Percentiles rank a stretch among this genome's conserved stretches.
phyloP scores from a whole-genome alignment of 202 grass and related monocot genomes.

The Musa balbisiana region DNA sequence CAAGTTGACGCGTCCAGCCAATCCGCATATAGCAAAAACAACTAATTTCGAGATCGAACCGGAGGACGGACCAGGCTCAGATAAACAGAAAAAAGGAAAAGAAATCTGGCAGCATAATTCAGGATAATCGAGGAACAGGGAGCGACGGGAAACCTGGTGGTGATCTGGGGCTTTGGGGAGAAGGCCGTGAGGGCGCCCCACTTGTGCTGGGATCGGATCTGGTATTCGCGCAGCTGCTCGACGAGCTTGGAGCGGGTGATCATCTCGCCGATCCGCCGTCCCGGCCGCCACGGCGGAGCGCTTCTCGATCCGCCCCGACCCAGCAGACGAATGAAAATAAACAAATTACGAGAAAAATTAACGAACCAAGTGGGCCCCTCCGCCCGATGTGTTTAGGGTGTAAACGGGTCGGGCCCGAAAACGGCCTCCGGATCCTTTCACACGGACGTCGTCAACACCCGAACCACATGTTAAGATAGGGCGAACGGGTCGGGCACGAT shows the following conservation, averaged over 20 bases:
- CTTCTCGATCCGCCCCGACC: conserved; percentile 17
- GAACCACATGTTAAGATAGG: no score
- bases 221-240: conserved; percentile 95
- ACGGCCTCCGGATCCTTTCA: no score
- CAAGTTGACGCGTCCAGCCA: not conserved
- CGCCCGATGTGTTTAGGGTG: not conserved
- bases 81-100: no score
- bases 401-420: not conserved
- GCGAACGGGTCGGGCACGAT: no score
- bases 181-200: conserved; percentile 25
- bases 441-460: no score
- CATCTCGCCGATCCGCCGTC: conserved; percentile 42
- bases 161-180: conserved; percentile 6
- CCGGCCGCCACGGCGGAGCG: conserved; percentile 7
- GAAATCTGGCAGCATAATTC: no score
- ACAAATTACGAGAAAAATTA: not conserved
- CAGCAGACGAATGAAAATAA: not conserved
- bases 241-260: conserved; percentile 98
- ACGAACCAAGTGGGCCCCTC: not conserved
- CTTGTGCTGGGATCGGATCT: conserved; percentile 99
- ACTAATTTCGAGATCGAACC: not conserved
- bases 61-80: not conserved
- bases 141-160: not conserved
- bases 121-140: not conserved
- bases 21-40: not conserved